Evolutionary conservation across 2,329 filamentous ascomycete species (phyloP).

Genomic region (Fusarium sp.): DNA sequence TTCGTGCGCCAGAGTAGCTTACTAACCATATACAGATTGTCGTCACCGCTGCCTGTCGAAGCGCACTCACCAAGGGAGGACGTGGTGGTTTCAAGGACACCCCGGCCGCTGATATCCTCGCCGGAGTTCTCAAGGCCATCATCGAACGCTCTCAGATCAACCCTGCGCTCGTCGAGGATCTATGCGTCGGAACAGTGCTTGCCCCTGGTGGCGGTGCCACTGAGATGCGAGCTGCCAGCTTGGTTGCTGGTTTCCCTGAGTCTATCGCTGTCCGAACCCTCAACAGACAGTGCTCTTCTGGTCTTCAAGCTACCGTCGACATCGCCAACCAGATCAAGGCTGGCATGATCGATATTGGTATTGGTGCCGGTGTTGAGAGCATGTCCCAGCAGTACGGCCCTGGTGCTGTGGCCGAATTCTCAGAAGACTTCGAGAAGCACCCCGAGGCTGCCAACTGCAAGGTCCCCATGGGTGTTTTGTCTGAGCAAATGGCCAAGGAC

Average conservation of each 20-base stretch:
- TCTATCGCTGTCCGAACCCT: constrained; percentile 84
- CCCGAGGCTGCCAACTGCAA: constrained; percentile 93
- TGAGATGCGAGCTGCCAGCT: constrained; percentile 91
- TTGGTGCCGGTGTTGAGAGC: constrained; percentile 95
- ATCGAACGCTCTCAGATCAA: constrained; percentile 89
- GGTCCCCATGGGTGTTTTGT: constrained; percentile 94
- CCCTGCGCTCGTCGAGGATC: constrained; percentile 87
- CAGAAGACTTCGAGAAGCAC: constrained; percentile 83
- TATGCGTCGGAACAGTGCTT: constrained; percentile 90
- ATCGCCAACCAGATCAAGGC: constrained; percentile 90
- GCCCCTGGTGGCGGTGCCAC: constrained; percentile 94
- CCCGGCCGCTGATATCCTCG: constrained; percentile 83
- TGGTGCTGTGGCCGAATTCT: constrained; percentile 90
- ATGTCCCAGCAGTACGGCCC: constrained; percentile 95
- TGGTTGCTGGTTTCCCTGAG: constrained; percentile 91
- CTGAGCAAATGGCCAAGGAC: constrained; percentile 94
- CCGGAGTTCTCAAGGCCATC: constrained; percentile 82
- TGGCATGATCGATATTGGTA: constrained; percentile 95
- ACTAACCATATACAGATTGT: constrained; percentile 70
- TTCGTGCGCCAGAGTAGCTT: not conserved
- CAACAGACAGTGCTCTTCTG: constrained; percentile 95
- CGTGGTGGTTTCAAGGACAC: constrained; percentile 98
- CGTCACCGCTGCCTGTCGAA: constrained; percentile 90
- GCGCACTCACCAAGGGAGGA: constrained; percentile 90
- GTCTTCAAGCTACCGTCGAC: constrained; percentile 91